These are phyloP conservation scores for Gardenia jasminoides DNA, from an alignment of 257 asterid genomes.

Conservation along the genomic window DNA sequence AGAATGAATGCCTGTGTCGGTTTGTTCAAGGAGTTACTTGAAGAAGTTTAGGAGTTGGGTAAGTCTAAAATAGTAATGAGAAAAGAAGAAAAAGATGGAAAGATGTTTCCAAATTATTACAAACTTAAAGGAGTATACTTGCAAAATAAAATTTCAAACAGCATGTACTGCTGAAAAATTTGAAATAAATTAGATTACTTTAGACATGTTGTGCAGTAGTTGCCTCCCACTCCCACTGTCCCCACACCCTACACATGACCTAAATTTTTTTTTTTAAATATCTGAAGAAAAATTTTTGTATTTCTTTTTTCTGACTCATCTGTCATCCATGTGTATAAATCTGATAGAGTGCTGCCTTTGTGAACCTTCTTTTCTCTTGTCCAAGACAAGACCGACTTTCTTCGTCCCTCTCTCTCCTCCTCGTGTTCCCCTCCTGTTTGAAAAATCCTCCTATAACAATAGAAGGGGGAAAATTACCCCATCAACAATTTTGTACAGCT, in stretches of 20 bases:
- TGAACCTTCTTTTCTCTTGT: slow-evolving; percentile 51
- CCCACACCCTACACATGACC: too few relatives aligned
- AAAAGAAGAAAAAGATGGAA: neutral
- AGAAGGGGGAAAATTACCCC: neutral
- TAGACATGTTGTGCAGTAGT: slow-evolving; percentile 36
- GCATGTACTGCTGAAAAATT: neutral
- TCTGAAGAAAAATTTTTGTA: too few relatives aligned
- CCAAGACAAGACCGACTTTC: slow-evolving; percentile 29
- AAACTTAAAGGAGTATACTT: slow-evolving; percentile 7
- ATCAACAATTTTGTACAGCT: slow-evolving; percentile 48
- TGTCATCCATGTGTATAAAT: slow-evolving; percentile 17
- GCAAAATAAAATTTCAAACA: neutral
- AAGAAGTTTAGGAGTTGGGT: too few relatives aligned
- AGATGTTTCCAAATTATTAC: neutral
- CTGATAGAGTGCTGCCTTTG: slow-evolving; percentile 5
- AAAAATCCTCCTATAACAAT: slow-evolving; percentile 18
- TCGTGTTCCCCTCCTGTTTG: neutral
- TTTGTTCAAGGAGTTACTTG: too few relatives aligned
- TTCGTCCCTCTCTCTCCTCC: neutral
- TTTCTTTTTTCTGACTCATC: neutral
- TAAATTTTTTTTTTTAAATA: too few relatives aligned
- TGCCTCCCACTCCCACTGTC: slow-evolving; percentile 28
- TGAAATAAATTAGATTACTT: slow-evolving; percentile 2
- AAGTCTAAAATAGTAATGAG: too few relatives aligned
- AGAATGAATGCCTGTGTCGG: too few relatives aligned